Conservation (phyloP, 1,284 basidiomycete genomes). For the Anthracocystis setariae region DNA sequence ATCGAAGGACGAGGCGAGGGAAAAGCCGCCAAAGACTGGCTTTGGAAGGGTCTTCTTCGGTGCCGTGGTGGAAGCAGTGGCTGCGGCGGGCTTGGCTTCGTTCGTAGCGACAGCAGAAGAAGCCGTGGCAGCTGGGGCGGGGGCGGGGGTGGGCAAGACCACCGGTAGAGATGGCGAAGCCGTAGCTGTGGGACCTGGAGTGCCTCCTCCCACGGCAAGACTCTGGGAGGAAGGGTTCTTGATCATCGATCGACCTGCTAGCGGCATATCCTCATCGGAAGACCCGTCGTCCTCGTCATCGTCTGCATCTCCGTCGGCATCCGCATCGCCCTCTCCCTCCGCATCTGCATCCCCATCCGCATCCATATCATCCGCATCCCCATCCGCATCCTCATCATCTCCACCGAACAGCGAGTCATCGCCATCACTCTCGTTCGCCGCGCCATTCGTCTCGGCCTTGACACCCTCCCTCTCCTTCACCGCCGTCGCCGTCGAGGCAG, state of each 20-base stretch:
- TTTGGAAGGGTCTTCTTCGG: conserved; percentile 52
- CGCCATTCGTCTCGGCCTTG: conserved; percentile 20
- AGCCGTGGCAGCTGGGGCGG: background rate
- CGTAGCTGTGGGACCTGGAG: conserved; percentile 2
- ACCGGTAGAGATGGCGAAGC: conserved; percentile 23
- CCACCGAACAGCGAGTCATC: conserved; percentile 52
- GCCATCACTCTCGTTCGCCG: conserved; percentile 30
- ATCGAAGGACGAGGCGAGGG: conserved; percentile 57
- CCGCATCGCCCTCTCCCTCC: conserved; percentile 44
- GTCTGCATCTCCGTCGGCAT: conserved; percentile 25
- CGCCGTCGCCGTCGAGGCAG: conserved; percentile 7
- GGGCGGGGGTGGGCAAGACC: conserved; percentile 8
- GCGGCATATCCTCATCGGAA: conserved; percentile 52
- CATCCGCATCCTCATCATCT: conserved; percentile 34
- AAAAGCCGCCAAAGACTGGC: conserved; percentile 59
- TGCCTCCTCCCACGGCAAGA: conserved; percentile 5
- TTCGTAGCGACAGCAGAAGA: background rate
- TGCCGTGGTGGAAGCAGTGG: conserved; percentile 1
- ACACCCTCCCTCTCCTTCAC: conserved; percentile 8
- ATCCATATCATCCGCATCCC: conserved; percentile 54
- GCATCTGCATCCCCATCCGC: conserved; percentile 46
- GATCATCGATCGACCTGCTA: conserved; percentile 36
- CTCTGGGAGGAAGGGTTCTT: conserved; percentile 28
- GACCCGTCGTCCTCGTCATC: conserved; percentile 68
- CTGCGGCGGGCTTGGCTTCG: conserved; percentile 1